Evolutionary conservation across 2,329 filamentous ascomycete species (phyloP).

Genomic region (Ploettnerulaceae sp.): DNA sequence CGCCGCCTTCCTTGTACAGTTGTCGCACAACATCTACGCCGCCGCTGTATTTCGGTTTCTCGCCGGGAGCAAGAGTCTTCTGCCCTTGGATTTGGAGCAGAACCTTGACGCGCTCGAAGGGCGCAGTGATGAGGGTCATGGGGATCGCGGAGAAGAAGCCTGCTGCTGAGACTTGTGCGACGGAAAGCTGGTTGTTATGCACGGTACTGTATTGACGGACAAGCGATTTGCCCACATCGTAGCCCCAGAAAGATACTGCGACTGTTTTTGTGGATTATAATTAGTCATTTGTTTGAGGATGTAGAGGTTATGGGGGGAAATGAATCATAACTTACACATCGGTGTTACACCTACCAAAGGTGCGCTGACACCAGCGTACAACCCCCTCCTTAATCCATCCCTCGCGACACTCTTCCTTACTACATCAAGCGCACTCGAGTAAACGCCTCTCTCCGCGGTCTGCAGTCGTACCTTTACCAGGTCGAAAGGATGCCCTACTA

Average conservation of each 20-base stretch:
- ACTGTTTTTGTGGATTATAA: constrained; percentile 40
- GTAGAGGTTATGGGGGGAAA: not conserved
- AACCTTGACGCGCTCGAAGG: constrained; percentile 98
- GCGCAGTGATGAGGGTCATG: constrained; percentile 97
- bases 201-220: constrained; percentile 65
- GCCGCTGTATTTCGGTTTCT: constrained; percentile 88
- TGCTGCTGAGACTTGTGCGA: constrained; percentile 83
- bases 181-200: constrained; percentile 67
- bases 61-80: constrained; percentile 74
- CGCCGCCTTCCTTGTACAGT: constrained; percentile 84
- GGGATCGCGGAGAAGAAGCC: constrained; percentile 98
- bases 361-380: constrained; percentile 96
- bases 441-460: constrained; percentile 90
- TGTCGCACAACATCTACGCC: constrained; percentile 87
- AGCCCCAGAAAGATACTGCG: constrained; percentile 75
- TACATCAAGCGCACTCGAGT: constrained; percentile 85
- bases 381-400: constrained; percentile 72
- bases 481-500: constrained; percentile 96
- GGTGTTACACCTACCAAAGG: constrained; percentile 93
- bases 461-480: constrained; percentile 96
- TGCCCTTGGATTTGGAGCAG: constrained; percentile 97
- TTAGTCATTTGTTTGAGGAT: not conserved
- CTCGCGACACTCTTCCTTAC: constrained; percentile 82
- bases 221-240: constrained; percentile 89
- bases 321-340: constrained; percentile 71